A percentile compares a stretch with the other conserved stretches of the same genome.
phyloP scores from a whole-genome alignment of 306 rosid species.

The Inga leiocalycina region DNA sequence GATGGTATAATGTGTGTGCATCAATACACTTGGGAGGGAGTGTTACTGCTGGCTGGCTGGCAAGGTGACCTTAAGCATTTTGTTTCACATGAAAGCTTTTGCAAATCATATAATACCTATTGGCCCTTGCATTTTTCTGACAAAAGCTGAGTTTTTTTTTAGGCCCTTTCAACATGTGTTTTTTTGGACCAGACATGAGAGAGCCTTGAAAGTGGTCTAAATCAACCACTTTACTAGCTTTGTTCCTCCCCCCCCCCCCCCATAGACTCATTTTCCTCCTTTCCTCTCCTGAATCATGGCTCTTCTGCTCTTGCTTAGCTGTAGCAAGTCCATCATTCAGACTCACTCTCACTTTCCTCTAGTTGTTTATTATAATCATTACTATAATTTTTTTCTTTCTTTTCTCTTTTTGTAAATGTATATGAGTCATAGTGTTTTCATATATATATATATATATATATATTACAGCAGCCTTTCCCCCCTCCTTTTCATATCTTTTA shows the following conservation, averaged over 20 bases:
- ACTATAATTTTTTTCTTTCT: slow-evolving; percentile 25
- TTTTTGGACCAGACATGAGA: slow-evolving; percentile 33
- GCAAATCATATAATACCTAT: slow-evolving; percentile 12
- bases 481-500: slow-evolving; percentile 40
- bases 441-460: slow-evolving; percentile 8
- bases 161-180: slow-evolving; percentile 34
- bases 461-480: slow-evolving; percentile 51
- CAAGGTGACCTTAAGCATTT: slow-evolving; percentile 17
- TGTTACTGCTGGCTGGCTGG: slow-evolving; percentile 8
- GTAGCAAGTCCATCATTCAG: slow-evolving; percentile 54
- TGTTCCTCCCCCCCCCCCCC: slow-evolving; percentile 31
- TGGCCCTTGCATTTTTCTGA: slow-evolving; percentile 41
- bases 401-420: slow-evolving; percentile 32
- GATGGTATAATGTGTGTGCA: slow-evolving; percentile 3
- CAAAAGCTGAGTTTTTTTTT: slow-evolving; percentile 49
- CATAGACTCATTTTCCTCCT: slow-evolving; percentile 45
- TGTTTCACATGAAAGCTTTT: slow-evolving; percentile 23
- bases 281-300: slow-evolving; percentile 82
- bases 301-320: slow-evolving; percentile 68
- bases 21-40: neutral
- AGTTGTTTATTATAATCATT: slow-evolving; percentile 33
- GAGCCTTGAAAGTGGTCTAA: slow-evolving; percentile 62
- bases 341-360: slow-evolving; percentile 43
- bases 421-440: slow-evolving; percentile 37
- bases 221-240: slow-evolving; percentile 49